Conservation (phyloP, 129 eudicot species). For the Erigeron canadensis region DNA sequence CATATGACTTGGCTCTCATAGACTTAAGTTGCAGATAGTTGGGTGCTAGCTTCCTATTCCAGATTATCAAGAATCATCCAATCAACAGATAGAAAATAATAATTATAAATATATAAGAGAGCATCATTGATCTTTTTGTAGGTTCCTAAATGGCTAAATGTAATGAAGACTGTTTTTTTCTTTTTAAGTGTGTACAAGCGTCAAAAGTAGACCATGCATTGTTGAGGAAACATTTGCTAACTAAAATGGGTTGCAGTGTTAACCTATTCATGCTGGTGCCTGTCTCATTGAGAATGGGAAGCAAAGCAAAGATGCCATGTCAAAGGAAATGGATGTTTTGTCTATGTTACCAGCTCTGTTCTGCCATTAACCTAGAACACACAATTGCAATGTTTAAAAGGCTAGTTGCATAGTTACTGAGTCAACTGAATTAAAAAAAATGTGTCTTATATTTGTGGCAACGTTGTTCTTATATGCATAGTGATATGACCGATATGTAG, state of each 20-base stretch:
- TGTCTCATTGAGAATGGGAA: conserved; percentile 84
- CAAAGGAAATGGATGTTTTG: conserved; percentile 93
- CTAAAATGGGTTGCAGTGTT: conserved; percentile 10
- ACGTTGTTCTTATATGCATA: not conserved
- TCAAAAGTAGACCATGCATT: not conserved
- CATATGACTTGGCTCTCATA: conserved; percentile 45
- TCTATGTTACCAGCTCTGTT: conserved; percentile 88
- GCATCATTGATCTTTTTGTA: not conserved
- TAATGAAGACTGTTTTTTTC: too few species aligned
- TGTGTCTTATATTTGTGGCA: not conserved
- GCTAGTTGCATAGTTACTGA: not conserved
- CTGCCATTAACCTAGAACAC: conserved; percentile 82
- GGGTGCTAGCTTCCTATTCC: conserved; percentile 71
- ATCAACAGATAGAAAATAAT: not conserved
- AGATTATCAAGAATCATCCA: conserved; percentile 5
- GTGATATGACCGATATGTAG: not conserved
- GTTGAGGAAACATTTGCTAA: conserved; percentile 1
- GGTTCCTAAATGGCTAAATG: not conserved
- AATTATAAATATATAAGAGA: not conserved
- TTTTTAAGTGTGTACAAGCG: not conserved
- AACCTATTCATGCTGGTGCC: conserved; percentile 96
- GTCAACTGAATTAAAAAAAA: not conserved
- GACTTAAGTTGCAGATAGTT: conserved; percentile 64
- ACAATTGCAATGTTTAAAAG: conserved; percentile 8
- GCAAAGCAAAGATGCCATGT: conserved; percentile 89